Conservation (phyloP, 306 rosid genomes). For the Prunus mongolica region DNA sequence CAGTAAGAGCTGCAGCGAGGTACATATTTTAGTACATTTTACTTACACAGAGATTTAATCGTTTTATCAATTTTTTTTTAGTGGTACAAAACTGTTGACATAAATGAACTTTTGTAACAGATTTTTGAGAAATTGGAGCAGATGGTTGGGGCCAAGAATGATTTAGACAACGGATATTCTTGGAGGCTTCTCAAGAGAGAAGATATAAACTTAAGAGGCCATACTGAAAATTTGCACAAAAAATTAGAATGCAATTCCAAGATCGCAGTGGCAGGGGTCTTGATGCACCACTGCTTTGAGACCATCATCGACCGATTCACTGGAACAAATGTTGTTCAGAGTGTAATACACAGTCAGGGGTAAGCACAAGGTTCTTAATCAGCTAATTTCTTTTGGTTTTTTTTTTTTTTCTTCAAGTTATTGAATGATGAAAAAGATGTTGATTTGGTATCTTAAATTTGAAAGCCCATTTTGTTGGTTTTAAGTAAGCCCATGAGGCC, state of each 20-base stretch:
- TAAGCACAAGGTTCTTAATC: constrained; percentile 9
- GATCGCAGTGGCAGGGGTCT: constrained; percentile 20
- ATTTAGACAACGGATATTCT: constrained; percentile 7
- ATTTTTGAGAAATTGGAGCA: constrained; percentile 22
- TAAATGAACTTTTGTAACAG: constrained; percentile 13
- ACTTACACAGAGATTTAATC: not conserved
- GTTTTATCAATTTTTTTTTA: not conserved
- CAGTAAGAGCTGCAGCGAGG: constrained; percentile 24
- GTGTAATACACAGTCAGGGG: not conserved
- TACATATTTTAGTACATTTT: not conserved
- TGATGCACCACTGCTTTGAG: constrained; percentile 28
- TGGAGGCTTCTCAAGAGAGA: constrained; percentile 28
- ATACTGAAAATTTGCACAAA: not conserved
- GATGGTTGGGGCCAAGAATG: constrained; percentile 14
- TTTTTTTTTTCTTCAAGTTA: not conserved
- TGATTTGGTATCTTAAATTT: too few relatives aligned
- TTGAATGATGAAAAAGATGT: too few relatives aligned
- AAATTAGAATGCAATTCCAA: constrained; percentile 26
- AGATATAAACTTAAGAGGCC: not conserved
- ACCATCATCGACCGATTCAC: constrained; percentile 21
- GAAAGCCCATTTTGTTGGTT: too few relatives aligned
- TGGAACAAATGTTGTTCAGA: not conserved
- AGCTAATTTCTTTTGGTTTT: not conserved
- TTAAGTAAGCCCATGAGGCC: too few relatives aligned
- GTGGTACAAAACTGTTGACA: not conserved